These are phyloP conservation scores for Hyphopichia pseudoburtonii DNA, from an alignment of 1,139 yeast genomes.

Conservation along the genomic window DNA sequence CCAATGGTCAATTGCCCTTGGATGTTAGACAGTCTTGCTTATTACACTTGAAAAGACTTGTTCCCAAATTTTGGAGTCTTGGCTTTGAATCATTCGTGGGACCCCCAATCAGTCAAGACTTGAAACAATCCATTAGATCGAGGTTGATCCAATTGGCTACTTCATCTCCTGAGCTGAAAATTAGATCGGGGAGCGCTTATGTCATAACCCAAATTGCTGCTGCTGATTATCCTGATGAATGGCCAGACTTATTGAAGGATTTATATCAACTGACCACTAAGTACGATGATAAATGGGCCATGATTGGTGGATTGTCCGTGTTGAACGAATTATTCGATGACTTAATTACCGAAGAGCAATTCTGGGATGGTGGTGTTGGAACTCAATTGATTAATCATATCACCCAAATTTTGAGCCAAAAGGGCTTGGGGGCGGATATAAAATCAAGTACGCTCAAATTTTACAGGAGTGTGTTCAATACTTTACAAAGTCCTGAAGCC, in stretches of 20 bases:
- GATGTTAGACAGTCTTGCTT: conserved; percentile 64
- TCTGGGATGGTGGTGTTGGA: conserved; percentile 74
- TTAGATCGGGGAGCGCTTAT: conserved; percentile 68
- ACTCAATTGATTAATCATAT: conserved; percentile 50
- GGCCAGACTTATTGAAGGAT: conserved; percentile 70
- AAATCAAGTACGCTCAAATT: conserved; percentile 52
- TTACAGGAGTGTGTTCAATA: conserved; percentile 52
- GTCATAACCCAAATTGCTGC: conserved; percentile 83
- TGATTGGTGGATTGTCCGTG: conserved; percentile 69
- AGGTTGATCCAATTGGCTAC: conserved; percentile 54
- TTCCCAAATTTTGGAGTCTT: conserved; percentile 80
- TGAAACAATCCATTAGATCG: conserved; percentile 51
- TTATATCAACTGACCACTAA: conserved; percentile 43
- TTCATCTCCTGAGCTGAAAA: conserved; percentile 53
- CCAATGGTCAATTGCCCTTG: conserved; percentile 20
- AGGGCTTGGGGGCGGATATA: conserved; percentile 30
- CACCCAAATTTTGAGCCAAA: conserved; percentile 35
- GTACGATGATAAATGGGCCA: conserved; percentile 27
- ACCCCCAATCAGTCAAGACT: conserved; percentile 55
- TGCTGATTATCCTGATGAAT: conserved; percentile 92
- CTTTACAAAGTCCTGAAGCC: conserved; percentile 56
- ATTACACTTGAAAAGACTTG: conserved; percentile 65
- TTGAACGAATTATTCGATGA: conserved; percentile 83
- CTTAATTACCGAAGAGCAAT: conserved; percentile 80
- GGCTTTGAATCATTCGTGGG: conserved; percentile 79